Base-by-base conservation (phyloP, 1,139 yeast genomes). In the Komagataea norvegica region DNA sequence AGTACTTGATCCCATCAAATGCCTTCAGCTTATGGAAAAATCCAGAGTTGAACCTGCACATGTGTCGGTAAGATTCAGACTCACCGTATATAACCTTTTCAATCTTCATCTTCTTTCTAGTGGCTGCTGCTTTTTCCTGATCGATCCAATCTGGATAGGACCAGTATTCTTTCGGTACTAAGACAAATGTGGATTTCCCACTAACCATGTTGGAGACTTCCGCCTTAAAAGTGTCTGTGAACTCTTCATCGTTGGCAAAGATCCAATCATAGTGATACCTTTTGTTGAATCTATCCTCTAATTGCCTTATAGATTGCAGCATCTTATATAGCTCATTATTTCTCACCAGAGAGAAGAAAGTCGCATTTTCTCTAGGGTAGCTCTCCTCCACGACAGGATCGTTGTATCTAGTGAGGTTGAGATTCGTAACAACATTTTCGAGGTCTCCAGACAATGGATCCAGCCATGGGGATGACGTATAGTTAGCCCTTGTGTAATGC, bases 91-190 rank as follows among this genome's bases (percentile, higher is more conserved):
- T 69, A 42, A 75, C 67, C 7, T 60, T 57, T 9, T 64, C 56
- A 31, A 60, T 63, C 41, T 61, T 63, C 70, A 70, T 67, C 16
- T 62, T 59, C 28, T 60, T 60, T 45, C 89, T 65, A 5, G 70
- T 59, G 33, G 63, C 59, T 3, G 67, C 73, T 2, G 89, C 89
- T 46, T 67, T 67, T 1, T 67, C 64, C 49, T 61, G 65, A 57
- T 83, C 86, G 38, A 83, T 70, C 67, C 70, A 74, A 7, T 68
- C 75, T 0, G 93, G 93, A 48, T 77, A 78, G 3, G 81, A 70
- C 93, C 93, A 83, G 56, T 78, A 82, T 46, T 77, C 79, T 33
- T 56, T 38, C 1, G 86, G 85, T 23, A 85, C 74, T 16, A 62
- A 49, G 3, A 86, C 93, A 54, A 79, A 86, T 46, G 72, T 68